Evolutionary conservation across 148 eudicot species (phyloP).

Genomic region (Heliamphora exappendiculata): DNA sequence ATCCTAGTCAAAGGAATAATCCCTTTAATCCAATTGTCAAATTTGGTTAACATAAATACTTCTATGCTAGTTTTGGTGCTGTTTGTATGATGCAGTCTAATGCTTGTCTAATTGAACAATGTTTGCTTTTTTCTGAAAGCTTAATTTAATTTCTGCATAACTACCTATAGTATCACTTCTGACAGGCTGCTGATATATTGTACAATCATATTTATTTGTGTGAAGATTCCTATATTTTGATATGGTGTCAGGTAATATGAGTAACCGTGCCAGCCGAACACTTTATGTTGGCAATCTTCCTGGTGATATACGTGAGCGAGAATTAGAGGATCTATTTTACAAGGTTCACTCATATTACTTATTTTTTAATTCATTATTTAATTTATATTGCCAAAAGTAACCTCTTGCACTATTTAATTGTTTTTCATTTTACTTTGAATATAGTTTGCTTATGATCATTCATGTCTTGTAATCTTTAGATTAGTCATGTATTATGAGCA

Average conservation of each 20-base stretch:
- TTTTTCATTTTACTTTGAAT: not conserved
- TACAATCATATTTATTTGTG: not conserved
- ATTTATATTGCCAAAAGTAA: not conserved
- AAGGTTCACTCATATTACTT: too few species aligned
- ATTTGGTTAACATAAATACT: too few species aligned
- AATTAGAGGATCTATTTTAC: constrained; percentile 76
- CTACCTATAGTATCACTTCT: not conserved
- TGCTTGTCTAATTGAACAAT: too few species aligned
- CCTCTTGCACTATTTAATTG: not conserved
- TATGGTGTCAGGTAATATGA: constrained; percentile 33
- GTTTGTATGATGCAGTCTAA: too few species aligned
- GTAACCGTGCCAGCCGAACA: constrained; percentile 47
- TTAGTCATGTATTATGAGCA: not conserved
- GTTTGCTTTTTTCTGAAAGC: not conserved
- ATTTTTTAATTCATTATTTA: too few species aligned
- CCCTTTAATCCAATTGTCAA: too few species aligned
- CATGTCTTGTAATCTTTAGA: too few species aligned
- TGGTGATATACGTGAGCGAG: constrained; percentile 67
- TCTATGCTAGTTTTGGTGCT: too few species aligned
- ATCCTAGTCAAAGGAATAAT: too few species aligned
- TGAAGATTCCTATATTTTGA: not conserved
- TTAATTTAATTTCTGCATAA: not conserved
- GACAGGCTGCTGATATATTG: not conserved
- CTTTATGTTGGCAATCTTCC: constrained; percentile 84
- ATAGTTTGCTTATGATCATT: not conserved